Evolutionary conservation across 768 basidiomycete genomes (phyloP), one percentile per base, ranked within the genome.

Genomic region (Rhizopogon vulgaris): DNA sequence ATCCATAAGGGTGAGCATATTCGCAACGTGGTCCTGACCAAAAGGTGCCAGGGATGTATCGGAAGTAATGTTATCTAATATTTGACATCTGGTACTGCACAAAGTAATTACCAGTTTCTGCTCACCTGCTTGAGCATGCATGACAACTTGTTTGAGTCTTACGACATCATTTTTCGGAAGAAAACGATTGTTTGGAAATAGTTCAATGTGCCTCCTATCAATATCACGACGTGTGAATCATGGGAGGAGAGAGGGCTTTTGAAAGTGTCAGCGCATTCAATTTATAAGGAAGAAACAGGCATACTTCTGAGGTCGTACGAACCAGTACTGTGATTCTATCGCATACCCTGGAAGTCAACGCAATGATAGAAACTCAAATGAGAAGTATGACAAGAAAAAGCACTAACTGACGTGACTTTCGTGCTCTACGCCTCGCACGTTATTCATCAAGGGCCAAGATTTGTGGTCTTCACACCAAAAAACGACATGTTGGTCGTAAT

Each of bases 381-480:
- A 5, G 22, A n/a, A 49, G 15, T 22, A 41, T 15, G 11, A 14
- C 10, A n/a, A 12, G 25, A 5, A 15, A 39, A 11, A 25, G 28
- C 15, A 53, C 72, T 42, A 49, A 79, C 80, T 66, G 12, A 78
- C 56, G 55, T 77, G 75, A 4, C 66, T 62, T 12, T 66, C 57
- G 1, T 65, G 61, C 8, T 63, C 66, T 1, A 72, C 68, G 4
- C 77, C 78, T 37, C 66, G 63, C 69, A 62, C 34, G 73, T 65
- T 10, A 32, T 6, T 63, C 60, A 71, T 52, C 25, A 78, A 58
- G 25, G 59, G 22, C 1, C 48, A 47, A 1, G 73, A 65, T 2
- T 68, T 55, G 28, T 69, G 71, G 0, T 68, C 55, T 37, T 80
- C 71, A 25, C 79, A 52, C 69, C 76, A 83, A 53, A 81, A 82